Evolutionary conservation across 164 flowering plant species (phyloP).

Genomic region (Macadamia tetraphylla): DNA sequence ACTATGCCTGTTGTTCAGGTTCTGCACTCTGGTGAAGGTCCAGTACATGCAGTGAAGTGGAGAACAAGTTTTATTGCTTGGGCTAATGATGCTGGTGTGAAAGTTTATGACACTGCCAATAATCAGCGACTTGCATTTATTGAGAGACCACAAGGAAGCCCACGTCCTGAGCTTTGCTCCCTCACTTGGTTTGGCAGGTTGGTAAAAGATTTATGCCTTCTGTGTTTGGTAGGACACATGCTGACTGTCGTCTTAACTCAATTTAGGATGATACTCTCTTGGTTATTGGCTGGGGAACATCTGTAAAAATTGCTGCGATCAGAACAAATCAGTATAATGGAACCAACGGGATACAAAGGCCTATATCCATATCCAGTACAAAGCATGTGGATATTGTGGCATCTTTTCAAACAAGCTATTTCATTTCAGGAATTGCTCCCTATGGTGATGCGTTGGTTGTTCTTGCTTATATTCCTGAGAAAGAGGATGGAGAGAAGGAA

Average conservation of each 20-base stretch:
- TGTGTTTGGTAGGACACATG: conserved; percentile 1
- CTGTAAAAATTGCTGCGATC: conserved; percentile 83
- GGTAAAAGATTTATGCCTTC: conserved; percentile 14
- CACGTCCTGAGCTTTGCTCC: conserved; percentile 87
- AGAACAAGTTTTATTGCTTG: conserved; percentile 90
- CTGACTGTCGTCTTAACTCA: conserved; percentile 6
- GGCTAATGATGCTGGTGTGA: conserved; percentile 98
- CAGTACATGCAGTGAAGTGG: conserved; percentile 96
- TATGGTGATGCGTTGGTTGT: conserved; percentile 95
- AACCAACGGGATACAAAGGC: conserved; percentile 57
- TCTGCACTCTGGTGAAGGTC: conserved; percentile 98
- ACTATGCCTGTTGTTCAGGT: conserved; percentile 38
- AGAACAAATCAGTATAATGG: conserved; percentile 36
- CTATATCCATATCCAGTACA: conserved; percentile 39
- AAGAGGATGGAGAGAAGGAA: conserved; percentile 78
- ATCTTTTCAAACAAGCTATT: conserved; percentile 93
- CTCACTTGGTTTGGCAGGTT: conserved; percentile 99
- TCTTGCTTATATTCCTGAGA: conserved; percentile 88
- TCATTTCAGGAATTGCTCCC: conserved; percentile 95
- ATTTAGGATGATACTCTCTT: conserved; percentile 78
- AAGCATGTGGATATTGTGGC: conserved; percentile 95
- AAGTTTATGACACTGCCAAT: conserved; percentile 88
- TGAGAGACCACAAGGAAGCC: conserved; percentile 91
- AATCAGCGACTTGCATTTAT: conserved; percentile 92
- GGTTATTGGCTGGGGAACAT: conserved; percentile 99